Conservation (phyloP, 2,329 filamentous ascomycete species). For the Zasmidium citrigriseum region DNA sequence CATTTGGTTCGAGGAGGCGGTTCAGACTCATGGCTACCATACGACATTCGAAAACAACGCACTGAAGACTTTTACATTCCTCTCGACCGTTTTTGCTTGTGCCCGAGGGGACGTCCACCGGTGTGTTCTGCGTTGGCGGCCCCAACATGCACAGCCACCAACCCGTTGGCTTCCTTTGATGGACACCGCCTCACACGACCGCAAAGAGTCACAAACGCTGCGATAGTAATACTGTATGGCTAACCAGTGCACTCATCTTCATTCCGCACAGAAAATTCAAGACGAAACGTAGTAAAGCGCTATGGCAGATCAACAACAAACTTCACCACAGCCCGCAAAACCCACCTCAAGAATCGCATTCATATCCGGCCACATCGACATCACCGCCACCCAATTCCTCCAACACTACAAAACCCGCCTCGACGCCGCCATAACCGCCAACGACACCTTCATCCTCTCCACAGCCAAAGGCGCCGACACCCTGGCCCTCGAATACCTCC, state of each 20-base stretch:
- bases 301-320: background rate
- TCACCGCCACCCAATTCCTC: conserved; percentile 9
- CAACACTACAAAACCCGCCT: conserved; percentile 11
- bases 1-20: too few relatives aligned
- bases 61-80: too few relatives aligned
- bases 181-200: background rate
- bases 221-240: too few relatives aligned
- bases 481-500: conserved; percentile 13
- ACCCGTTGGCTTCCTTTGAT: background rate
- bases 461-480: conserved; percentile 15
- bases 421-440: conserved; percentile 1
- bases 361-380: conserved; percentile 18
- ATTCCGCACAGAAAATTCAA: too few relatives aligned
- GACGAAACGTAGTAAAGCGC: too few relatives aligned
- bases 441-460: conserved; percentile 12
- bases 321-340: background rate
- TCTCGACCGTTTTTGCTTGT: too few relatives aligned
- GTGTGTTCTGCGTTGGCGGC: too few relatives aligned
- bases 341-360: conserved; percentile 6
- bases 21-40: too few relatives aligned
- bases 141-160: background rate
- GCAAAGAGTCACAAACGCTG: background rate
- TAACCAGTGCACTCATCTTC: too few relatives aligned
- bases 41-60: too few relatives aligned
- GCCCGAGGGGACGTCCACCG: too few relatives aligned